Evolutionary conservation across 225 moss, liverwort and hornwort species (phyloP), one percentile per base, ranked within the genome.

Genomic region (Polytrichum formosum): DNA sequence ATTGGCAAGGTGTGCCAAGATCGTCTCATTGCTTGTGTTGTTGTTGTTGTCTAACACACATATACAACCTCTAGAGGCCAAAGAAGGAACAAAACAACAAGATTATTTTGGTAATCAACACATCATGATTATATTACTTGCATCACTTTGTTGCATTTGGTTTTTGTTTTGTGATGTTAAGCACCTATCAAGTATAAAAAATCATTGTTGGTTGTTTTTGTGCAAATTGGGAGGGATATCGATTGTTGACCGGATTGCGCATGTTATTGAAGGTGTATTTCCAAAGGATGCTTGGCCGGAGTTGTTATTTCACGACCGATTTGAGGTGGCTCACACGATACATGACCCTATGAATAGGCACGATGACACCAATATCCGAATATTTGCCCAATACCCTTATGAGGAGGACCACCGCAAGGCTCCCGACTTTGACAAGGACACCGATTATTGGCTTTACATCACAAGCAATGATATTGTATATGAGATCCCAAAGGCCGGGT

Each of bases 381-480:
- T 87, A 10, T 81, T 67, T 28, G 53, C 75, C 9, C 87, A 87
- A 69, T 78, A 70, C 23, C 84, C 87, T 28, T 74, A 78, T 0
- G 79, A 77, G 1, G 46, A 19, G 4, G 46, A 63, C 20, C 6
- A 7, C 29, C 75, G 76, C 4, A 46, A 27, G 26, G 68, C 7
- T 21, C 81, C 79, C 0, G 18, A 71, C 7, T 59, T 79, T 1
- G 89, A 81, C 21, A 68, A 80, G 6, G 80, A 81, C 5, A 65
- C 66, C 0, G 83, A 83, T 35, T 72, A 84, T 4, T 86, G 89
- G 89, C 70, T 86, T 30, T 89, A 86, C 72, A 30, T 80, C 6
- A 81, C 80, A 18, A 62, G 75, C 28, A 77, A 86, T 18, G 80
- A 68, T 65, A 29, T 83, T 10, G 6, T 83, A 0, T 86, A 79